These are phyloP conservation scores for Diaporthe sp. DNA, from an alignment of 2,329 filamentous ascomycete species.

Conservation along the genomic window DNA sequence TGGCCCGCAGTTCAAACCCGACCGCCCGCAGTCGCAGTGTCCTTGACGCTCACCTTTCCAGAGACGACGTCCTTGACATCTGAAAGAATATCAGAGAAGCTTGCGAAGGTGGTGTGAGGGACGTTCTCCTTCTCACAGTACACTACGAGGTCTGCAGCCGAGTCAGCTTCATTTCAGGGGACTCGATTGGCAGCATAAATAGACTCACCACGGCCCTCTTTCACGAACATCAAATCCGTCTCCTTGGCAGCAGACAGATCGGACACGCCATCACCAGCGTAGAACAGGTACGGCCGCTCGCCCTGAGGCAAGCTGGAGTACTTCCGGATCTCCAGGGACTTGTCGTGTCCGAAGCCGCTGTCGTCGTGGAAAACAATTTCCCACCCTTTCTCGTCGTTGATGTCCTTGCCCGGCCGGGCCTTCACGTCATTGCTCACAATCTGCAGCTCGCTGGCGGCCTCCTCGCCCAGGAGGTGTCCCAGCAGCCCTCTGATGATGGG, in stretches of 20 bases:
- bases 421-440: slow-evolving; percentile 91
- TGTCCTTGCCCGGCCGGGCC: slow-evolving; percentile 73
- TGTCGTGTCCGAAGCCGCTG: slow-evolving; percentile 95
- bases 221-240: slow-evolving; percentile 94
- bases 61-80: slow-evolving; percentile 83
- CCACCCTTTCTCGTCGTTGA: slow-evolving; percentile 89
- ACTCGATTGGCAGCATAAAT: slow-evolving; percentile 35
- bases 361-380: slow-evolving; percentile 90
- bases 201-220: slow-evolving; percentile 82
- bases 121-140: slow-evolving; percentile 89
- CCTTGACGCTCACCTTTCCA: slow-evolving; percentile 77
- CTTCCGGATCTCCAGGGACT: slow-evolving; percentile 89
- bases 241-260: slow-evolving; percentile 93
- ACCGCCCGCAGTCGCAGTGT: slow-evolving; percentile 78
- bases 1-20: slow-evolving; percentile 42
- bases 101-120: slow-evolving; percentile 88
- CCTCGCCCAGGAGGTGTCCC: slow-evolving; percentile 81
- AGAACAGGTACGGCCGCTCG: slow-evolving; percentile 86
- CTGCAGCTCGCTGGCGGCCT: slow-evolving; percentile 82
- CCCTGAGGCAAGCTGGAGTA: slow-evolving; percentile 80
- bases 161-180: not conserved
- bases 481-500: slow-evolving; percentile 90
- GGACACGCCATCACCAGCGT: slow-evolving; percentile 94
- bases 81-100: slow-evolving; percentile 84
- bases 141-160: slow-evolving; percentile 78